Base-by-base conservation (phyloP, 192 early-diverging fungal species). In the Coemansia sp. region DNA sequence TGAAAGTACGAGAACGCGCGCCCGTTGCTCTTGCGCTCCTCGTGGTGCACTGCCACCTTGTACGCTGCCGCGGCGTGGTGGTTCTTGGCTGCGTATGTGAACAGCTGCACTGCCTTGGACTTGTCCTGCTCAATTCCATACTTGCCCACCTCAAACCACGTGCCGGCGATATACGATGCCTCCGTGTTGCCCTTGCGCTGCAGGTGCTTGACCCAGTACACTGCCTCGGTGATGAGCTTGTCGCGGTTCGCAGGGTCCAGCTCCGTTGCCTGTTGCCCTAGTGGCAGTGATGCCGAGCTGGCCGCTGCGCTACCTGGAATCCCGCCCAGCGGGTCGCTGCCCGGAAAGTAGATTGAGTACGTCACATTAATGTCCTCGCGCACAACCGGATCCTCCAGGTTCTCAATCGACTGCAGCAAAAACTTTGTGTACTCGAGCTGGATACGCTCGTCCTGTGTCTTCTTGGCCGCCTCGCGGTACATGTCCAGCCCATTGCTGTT, bases 361-460 rank as follows among this genome's bases (percentile, higher is more conserved):
- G 78, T 81, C 43, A 75, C 70, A 39, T 75, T 73, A 59, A 75
- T 63, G 62, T 81, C 74, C 43, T 75, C 78, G 64, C 73, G 74
- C 63, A 66, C 71, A 7, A 62, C 58, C 1, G 74, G 70, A 23
- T 81, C 78, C 35, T 82, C 72, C 24, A 79, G 68, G 51, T 75
- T 81, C 66, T 86, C 78, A 32, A 86, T 85, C 48, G 89, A 85
- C 74, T 90, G 81, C 26, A 93, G 60, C 45, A 93, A 71, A 64
- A 89, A 93, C 72, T 88, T 86, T 43, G 88, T 88, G 75, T 88
- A 93, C 38, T 87, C 87, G 50, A 90, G 54, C 82, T 93, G 90
- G 43, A 86, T 85, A 22, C 85, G 73, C 20, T 84, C 74, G 71
- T 92, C 88, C 63, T 88, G 86, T 35, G 90, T 90, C 68, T 90